Base-by-base conservation (phyloP, 2,329 filamentous ascomycete genomes). In the Colletotrichum viniferum region DNA sequence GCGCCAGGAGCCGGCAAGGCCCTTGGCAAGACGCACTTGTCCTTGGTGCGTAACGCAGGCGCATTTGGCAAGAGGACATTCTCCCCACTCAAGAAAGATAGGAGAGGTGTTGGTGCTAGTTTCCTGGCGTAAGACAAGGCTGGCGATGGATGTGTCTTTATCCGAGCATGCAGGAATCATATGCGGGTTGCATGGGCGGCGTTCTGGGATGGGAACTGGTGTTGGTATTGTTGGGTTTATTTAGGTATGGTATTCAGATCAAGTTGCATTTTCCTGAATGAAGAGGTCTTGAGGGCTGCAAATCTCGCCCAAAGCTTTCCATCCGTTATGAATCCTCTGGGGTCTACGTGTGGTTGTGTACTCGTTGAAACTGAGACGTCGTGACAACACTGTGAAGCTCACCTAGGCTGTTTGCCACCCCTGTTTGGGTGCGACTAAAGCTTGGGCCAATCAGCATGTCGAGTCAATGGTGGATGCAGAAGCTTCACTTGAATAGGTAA, bases 41-140 rank as follows among this genome's bases (percentile, higher is more conserved):
- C 80, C 52, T 83, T 84, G 36, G 81, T 82, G n/a, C 82, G 85
- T 58, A 87, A 84, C 80, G 64, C 69, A 32, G 73, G 55, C 26
- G 89, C 84, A 0, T 90, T 93, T 77, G 87, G 88, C 14, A 86
- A 87, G 14, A 85, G 85, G 21, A 80, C 87, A 5, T 95, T 96
- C 81, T 95, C 94, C 21, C 94, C 94, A 9, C 84, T 96, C 74
- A 96, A 96, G 85, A 90, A 90, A 81, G 92, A 95, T 66, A 89
- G 90, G 73, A 90, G 92, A 76, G 91, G 91, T 36, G 88, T 90
- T 5, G 87, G 88, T 76, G 91, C 91, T 69, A 93, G 91, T 79
- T 93, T 93, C 78, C 81, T 92, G 74, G 88, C 85, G 69, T 90
- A 79, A 52, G 43, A 52, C 43, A 21, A 78, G 36, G 32, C 18